Evolutionary conservation across 192 early-diverging fungal species (phyloP), one percentile per base, ranked within the genome.

Genomic region (Linnemannia zychae): DNA sequence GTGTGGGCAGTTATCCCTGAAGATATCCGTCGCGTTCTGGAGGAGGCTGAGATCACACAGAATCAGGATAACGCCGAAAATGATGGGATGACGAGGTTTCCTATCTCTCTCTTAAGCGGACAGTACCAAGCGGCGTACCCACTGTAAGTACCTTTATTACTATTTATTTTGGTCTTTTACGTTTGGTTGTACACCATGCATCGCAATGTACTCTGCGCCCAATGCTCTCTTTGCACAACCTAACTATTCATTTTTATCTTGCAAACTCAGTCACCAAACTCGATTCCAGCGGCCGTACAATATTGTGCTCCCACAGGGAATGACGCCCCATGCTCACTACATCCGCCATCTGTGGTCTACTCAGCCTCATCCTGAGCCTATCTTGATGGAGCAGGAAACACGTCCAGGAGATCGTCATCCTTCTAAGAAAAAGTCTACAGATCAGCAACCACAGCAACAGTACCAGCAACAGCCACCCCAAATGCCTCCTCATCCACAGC

Each of bases 81-180:
- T 16, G 47, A 65, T 13, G 80, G 79, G 24, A 84, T 89, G 37
- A 86, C 86, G 1, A 80, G 47, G n/a, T 92, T 90, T 78, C 92
- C 92, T 3, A 79, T 92, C 15, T 86, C 92, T 48, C 72, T 92
- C 24, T 71, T 89, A 76, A 82, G 87, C 49, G 87, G 88, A 13
- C 92, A 92, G 60, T 89, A 87, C 70, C 92, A 92, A 73, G 79
- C 75, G 12, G 28, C 79, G 0, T 90, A 87, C 72, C 87, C 92
- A 70, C 72, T 91, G 91, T 92, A 90, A 66, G 82, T 74, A 16
- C 57, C 33, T 31, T 22, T 74, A 16, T 33, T 18, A 3, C 4
- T 28, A n/a, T 16, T 47, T 48, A 34, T 73, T 53, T 33, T 52
- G 15, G 33, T 73, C 18, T 73, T 33, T 20, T 28, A 49, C 20